Conservation (phyloP, 176 grass and related monocot species). For the Guadua angustifolia region DNA sequence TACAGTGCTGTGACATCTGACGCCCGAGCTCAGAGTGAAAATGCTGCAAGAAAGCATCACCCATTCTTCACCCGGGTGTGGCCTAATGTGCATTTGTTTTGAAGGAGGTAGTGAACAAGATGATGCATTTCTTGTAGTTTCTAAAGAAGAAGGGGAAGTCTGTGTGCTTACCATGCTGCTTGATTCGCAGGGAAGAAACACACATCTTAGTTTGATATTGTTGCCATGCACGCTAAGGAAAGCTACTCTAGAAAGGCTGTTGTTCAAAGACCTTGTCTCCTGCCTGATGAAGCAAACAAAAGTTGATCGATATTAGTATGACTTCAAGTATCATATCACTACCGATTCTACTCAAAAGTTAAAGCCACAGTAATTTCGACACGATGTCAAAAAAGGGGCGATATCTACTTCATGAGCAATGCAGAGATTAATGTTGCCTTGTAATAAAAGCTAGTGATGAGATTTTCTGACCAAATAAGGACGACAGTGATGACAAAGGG, state of each 20-base stretch:
- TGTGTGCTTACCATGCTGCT: neutral
- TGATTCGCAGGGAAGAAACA: neutral
- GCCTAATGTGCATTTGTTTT: neutral
- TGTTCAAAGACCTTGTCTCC: neutral
- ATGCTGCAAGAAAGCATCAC: constrained; percentile 19
- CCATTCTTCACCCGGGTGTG: neutral
- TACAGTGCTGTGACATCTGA: neutral
- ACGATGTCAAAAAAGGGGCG: neutral
- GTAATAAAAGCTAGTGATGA: neutral
- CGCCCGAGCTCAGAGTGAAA: neutral
- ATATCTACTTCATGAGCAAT: neutral
- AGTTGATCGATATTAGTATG: neutral
- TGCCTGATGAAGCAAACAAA: constrained; percentile 28
- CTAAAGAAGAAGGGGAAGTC: neutral
- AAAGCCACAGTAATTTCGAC: neutral
- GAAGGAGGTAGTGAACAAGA: neutral
- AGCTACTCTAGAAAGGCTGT: neutral
- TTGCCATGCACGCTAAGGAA: neutral
- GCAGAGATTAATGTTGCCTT: neutral
- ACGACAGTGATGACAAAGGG: neutral
- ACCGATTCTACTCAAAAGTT: neutral
- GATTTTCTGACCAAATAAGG: neutral
- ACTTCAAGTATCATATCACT: neutral
- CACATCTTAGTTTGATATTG: neutral
- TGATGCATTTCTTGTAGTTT: neutral